Evolutionary conservation across 2,329 filamentous ascomycete species (phyloP).

Genomic region (Gaeumannomyces sp.): DNA sequence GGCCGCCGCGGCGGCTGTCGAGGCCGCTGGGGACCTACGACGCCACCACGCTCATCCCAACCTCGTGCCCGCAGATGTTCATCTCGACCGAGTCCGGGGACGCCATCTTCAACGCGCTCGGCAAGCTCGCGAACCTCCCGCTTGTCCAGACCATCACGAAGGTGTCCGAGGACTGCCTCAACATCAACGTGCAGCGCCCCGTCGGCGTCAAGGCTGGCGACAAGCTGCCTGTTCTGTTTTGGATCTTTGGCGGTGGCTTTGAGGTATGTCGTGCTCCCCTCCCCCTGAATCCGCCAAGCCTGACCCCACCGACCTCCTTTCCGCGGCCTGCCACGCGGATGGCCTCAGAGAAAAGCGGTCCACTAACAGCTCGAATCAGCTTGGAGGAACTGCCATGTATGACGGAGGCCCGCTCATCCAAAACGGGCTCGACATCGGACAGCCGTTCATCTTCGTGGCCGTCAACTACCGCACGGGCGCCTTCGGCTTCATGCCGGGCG

Average conservation of each 20-base stretch:
- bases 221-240: constrained; percentile 62
- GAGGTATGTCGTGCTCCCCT: constrained; percentile 26
- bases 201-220: constrained; percentile 44
- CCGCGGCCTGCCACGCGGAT: background rate
- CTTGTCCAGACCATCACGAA: constrained; percentile 50
- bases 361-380: constrained; percentile 16
- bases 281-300: too few relatives aligned
- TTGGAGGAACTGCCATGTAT: constrained; percentile 46
- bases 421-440: constrained; percentile 39
- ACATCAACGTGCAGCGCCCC: constrained; percentile 54
- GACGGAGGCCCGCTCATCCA: constrained; percentile 42
- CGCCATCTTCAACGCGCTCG: constrained; percentile 38
- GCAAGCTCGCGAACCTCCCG: constrained; percentile 45
- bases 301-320: too few relatives aligned
- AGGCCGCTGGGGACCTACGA: constrained; percentile 52
- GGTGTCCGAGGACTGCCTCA: constrained; percentile 59
- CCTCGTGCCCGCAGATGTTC: constrained; percentile 67
- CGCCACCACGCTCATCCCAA: constrained; percentile 46
- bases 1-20: constrained; percentile 57
- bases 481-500: constrained; percentile 67
- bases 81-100: constrained; percentile 42
- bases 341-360: too few relatives aligned
- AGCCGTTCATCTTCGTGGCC: constrained; percentile 68
- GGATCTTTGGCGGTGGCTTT: constrained; percentile 66
- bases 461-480: constrained; percentile 73